phyloP scores from a whole-genome alignment of 164 flowering plant genomes.

The Sedum album region DNA sequence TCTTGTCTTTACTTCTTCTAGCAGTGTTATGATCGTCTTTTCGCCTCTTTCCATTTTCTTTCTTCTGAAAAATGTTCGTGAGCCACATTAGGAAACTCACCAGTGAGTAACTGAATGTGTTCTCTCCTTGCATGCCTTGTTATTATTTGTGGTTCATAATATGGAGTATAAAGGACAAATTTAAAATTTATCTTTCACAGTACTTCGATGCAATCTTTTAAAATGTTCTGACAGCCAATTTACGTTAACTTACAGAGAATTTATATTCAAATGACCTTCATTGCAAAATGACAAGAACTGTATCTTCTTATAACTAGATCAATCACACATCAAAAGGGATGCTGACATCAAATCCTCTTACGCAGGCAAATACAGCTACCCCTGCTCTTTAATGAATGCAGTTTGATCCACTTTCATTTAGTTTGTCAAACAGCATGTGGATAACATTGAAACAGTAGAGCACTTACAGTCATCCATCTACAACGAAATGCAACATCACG shows the following conservation, averaged over 20 bases:
- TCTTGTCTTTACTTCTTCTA: slow-evolving; percentile 10
- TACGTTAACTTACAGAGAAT: too few species aligned
- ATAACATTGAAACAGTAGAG: not conserved
- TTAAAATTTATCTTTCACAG: not conserved
- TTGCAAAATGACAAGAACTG: not conserved
- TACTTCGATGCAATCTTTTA: too few species aligned
- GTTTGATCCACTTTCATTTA: not conserved
- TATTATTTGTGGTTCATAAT: too few species aligned
- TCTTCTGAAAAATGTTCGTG: slow-evolving; percentile 1
- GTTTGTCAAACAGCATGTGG: not conserved
- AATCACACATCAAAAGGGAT: not conserved
- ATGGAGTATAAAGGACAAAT: too few species aligned
- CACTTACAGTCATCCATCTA: slow-evolving; percentile 33
- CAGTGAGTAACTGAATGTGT: not conserved
- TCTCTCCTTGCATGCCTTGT: too few species aligned
- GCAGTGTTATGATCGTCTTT: slow-evolving; percentile 8
- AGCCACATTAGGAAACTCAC: not conserved
- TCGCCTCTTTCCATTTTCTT: slow-evolving; percentile 8
- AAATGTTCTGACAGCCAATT: too few species aligned
- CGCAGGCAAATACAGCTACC: not conserved
- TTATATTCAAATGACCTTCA: not conserved
- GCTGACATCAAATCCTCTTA: not conserved
- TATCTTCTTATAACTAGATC: too few species aligned
- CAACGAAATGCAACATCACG: slow-evolving; percentile 32
- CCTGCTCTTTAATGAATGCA: too few species aligned